Evolutionary conservation across 495 filamentous ascomycete species (phyloP).

Genomic region (Achaetomiella virescens): DNA sequence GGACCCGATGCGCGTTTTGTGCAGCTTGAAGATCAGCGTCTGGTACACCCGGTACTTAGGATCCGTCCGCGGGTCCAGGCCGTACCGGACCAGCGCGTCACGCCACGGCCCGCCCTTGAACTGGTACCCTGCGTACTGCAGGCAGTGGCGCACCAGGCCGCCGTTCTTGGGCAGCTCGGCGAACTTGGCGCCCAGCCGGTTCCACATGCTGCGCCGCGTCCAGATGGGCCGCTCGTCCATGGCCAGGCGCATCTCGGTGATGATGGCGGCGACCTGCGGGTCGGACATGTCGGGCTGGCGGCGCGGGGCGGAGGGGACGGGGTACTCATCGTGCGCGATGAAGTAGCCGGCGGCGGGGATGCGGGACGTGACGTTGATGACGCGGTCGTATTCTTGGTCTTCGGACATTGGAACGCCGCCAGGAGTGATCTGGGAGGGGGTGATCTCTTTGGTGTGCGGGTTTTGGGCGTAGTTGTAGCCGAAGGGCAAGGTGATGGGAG

Average conservation of each 20-base stretch:
- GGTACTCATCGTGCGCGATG: conserved; percentile 49
- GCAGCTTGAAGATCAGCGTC: conserved; percentile 70
- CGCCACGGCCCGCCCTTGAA: conserved; percentile 88
- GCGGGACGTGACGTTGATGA: conserved; percentile 37
- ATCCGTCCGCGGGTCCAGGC: conserved; percentile 74
- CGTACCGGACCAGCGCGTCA: conserved; percentile 76
- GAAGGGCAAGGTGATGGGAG: conserved; percentile 60
- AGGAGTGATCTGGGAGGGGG: conserved; percentile 23
- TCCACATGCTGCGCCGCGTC: conserved; percentile 73
- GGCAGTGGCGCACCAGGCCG: conserved; percentile 54
- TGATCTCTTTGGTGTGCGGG: conserved; percentile 40
- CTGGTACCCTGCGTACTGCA: conserved; percentile 78
- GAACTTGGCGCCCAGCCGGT: conserved; percentile 50
- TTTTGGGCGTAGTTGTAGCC: conserved; percentile 56
- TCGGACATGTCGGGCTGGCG: conserved; percentile 40
- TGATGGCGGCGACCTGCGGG: conserved; percentile 48
- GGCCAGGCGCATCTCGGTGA: conserved; percentile 52
- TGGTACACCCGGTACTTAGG: conserved; percentile 75
- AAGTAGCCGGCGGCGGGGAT: conserved; percentile 56
- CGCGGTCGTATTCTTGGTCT: conserved; percentile 24
- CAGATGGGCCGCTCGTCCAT: conserved; percentile 75
- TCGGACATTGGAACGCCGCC: conserved; percentile 20
- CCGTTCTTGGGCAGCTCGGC: conserved; percentile 32
- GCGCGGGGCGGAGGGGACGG: conserved; percentile 32
- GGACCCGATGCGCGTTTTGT: conserved; percentile 37